Evolutionary conservation across 1,284 basidiomycete species (phyloP).

Genomic region (Phellopilus nigrolimitatus): DNA sequence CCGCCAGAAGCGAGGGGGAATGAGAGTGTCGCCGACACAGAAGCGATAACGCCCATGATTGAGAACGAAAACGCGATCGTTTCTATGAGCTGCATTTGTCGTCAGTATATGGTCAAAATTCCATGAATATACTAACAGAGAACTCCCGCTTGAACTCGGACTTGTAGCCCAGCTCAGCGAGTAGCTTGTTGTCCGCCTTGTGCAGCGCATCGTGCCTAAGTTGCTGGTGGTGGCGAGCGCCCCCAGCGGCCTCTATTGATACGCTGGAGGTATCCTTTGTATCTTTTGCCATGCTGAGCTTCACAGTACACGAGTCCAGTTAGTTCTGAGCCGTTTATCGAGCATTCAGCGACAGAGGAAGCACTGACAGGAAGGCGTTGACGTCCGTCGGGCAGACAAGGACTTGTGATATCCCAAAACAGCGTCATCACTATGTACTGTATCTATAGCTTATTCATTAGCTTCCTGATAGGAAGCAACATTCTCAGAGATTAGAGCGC

Average conservation of each 20-base stretch:
- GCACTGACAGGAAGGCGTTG: too few relatives aligned
- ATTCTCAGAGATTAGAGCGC: too few relatives aligned
- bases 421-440: not conserved
- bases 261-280: slow-evolving; percentile 6
- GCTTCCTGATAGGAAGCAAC: too few relatives aligned
- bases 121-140: slow-evolving; percentile 42
- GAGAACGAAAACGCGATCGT: slow-evolving; percentile 67
- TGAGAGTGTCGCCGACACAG: slow-evolving; percentile 60
- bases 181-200: slow-evolving; percentile 29
- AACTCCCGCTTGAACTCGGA: slow-evolving; percentile 75
- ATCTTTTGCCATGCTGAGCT: slow-evolving; percentile 9
- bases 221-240: not conserved
- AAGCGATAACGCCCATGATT: slow-evolving; percentile 71
- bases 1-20: slow-evolving; percentile 66
- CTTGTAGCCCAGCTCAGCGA: slow-evolving; percentile 69
- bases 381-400: not conserved
- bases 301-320: too few relatives aligned
- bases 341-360: not conserved
- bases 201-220: slow-evolving; percentile 9
- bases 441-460: not conserved
- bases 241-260: slow-evolving; percentile 5
- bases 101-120: not conserved
- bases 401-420: not conserved
- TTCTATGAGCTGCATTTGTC: slow-evolving; percentile 44
- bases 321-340: not conserved